Base-by-base conservation (phyloP, 306 rosid species). In the Canavalia gladiata region DNA sequence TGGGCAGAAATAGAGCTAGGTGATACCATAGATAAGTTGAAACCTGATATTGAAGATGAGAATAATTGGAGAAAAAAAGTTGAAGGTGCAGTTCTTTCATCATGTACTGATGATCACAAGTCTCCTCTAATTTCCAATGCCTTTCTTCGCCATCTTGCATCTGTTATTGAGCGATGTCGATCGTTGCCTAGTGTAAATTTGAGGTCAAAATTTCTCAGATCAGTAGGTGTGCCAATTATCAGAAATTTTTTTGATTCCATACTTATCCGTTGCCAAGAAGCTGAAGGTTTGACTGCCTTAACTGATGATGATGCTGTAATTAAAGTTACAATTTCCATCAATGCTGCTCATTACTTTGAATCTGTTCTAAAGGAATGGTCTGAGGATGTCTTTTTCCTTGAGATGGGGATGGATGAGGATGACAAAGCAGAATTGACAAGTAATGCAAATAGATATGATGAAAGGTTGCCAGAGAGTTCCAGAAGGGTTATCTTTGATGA, bases 211-310 rank as follows among this genome's bases (percentile, higher is more conserved):
- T 95, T 95, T 91, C 95, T 95, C 86, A 88, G 87, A 75, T 86
- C 84, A 70, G 90, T 73, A 8, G 97, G 90, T 64, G 68, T 82
- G 25, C 96, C 98, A 30, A 84, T 95, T 60, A 72, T 91, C 82
- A 83, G 81, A 51, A 93, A 64, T 0, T 87, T 89, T 86, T 84
- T 82, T 82, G 91, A 86, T 43, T 87, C 89, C 77, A 80, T 93
- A 72, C 88, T 90, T 67, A 10, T 80, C 74, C 91, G 98, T 75
- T 95, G 99, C 91, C 98, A 95, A 86, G 99, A 95, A 86, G 99
- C 99, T 76, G 99, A 95, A 87, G 99, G 98, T 75, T 74, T 91
- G 76, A 93, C 99, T 54, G 99, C 98, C 75, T 74, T 95, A 77
- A 88, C 93, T 49, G 91, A 95, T 57, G 89, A 95, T 55, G 96